Evolutionary conservation across 169 alveolate species (phyloP).

Genomic region (Plasmodium fragile): DNA sequence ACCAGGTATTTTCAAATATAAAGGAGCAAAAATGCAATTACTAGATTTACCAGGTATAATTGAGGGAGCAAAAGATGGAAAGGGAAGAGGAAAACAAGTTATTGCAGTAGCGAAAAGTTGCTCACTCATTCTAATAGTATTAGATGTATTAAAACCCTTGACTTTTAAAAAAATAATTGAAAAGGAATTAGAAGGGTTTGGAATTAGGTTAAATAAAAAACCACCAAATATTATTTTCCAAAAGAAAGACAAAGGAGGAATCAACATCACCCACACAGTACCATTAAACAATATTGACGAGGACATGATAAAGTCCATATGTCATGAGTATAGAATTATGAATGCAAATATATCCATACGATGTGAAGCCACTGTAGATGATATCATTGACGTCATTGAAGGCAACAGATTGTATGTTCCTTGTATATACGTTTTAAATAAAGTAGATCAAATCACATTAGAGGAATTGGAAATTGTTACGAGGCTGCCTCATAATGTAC

Average conservation of each 20-base stretch:
- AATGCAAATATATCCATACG: conserved; percentile 95
- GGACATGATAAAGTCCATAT: conserved; percentile 86
- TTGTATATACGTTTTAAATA: conserved; percentile 94
- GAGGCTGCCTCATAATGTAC: conserved; percentile 96
- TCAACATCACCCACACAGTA: conserved; percentile 86
- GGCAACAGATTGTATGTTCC: conserved; percentile 96
- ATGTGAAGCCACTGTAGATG: conserved; percentile 97
- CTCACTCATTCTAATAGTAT: conserved; percentile 93
- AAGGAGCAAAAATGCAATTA: conserved; percentile 97
- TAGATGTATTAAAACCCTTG: conserved; percentile 96
- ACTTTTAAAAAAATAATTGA: conserved; percentile 94
- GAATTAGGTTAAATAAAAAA: conserved; percentile 95
- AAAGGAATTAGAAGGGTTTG: conserved; percentile 97
- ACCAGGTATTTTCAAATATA: conserved; percentile 95
- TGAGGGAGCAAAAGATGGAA: conserved; percentile 99
- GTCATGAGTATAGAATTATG: conserved; percentile 95
- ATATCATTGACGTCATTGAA: conserved; percentile 98
- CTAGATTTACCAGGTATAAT: conserved; percentile 97
- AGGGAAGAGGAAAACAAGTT: conserved; percentile 98
- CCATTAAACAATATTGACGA: conserved; percentile 84
- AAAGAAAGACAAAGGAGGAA: conserved; percentile 87
- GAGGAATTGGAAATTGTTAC: conserved; percentile 93
- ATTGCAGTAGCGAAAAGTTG: conserved; percentile 98
- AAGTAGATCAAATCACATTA: conserved; percentile 93
- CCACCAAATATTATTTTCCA: conserved; percentile 93